A percentile compares a stretch with the other conserved stretches of the same genome.
Conservation (phyloP, 139 green algal genomes). For the Closterium sp. region DNA sequence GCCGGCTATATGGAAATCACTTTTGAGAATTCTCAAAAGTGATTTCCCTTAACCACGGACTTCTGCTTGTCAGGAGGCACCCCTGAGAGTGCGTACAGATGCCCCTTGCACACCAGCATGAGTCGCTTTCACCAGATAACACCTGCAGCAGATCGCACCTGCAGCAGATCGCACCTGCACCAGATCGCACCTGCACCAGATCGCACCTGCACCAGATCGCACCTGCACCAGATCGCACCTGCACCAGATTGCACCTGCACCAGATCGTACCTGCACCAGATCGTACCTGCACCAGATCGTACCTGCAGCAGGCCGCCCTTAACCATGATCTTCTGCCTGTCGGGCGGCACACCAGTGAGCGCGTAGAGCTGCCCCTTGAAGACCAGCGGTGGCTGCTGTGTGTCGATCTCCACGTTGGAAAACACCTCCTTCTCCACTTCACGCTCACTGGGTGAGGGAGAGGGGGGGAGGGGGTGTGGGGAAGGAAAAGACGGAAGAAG, state of each 20-base stretch:
- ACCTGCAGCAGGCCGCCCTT: constrained; percentile 89
- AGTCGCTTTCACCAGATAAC: not conserved
- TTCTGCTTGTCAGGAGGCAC: not conserved
- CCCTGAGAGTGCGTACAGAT: not conserved
- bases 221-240: no score
- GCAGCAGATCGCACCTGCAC: no score
- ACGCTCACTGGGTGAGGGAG: no score
- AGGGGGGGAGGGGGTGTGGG: no score
- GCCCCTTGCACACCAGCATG: not conserved
- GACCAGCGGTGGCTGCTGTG: constrained; percentile 65
- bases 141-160: no score
- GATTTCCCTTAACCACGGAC: not conserved
- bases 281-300: not conserved
- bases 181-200: no score
- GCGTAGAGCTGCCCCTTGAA: constrained; percentile 97
- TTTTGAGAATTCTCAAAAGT: no score
- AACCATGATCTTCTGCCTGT: constrained; percentile 96
- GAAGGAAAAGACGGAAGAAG: no score
- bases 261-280: not conserved
- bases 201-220: no score
- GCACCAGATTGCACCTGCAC: no score
- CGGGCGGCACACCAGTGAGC: constrained; percentile 86
- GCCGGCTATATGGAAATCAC: no score
- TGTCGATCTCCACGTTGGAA: constrained; percentile 84
- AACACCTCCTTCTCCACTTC: constrained; percentile 47